phyloP scores from a whole-genome alignment of 2,329 filamentous ascomycete species.

The Fonsecaea erecta region DNA sequence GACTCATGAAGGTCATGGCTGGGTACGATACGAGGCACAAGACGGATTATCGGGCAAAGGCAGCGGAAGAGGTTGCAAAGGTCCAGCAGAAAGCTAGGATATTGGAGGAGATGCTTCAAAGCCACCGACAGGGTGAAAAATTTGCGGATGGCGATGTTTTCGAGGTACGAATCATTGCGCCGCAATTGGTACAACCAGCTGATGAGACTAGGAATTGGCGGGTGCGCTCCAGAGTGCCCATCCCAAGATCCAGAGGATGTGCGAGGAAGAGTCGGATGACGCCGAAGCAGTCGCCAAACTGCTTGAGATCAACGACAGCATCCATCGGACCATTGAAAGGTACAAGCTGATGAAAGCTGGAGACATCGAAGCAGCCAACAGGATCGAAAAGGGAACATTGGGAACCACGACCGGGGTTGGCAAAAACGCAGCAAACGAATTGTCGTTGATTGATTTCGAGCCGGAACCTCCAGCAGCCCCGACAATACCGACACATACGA shows the following conservation, averaged over 20 bases:
- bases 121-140: conserved; percentile 78
- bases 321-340: conserved; percentile 92
- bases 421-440: conserved; percentile 72
- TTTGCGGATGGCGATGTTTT: conserved; percentile 73
- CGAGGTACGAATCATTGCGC: conserved; percentile 55
- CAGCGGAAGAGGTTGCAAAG: conserved; percentile 89
- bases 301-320: conserved; percentile 97
- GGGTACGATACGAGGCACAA: conserved; percentile 94
- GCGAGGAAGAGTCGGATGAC: conserved; percentile 96
- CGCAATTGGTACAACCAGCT: conserved; percentile 14
- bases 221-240: conserved; percentile 89
- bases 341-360: conserved; percentile 97
- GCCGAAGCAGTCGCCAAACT: conserved; percentile 93
- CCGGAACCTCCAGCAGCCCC: conserved; percentile 54
- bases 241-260: conserved; percentile 99
- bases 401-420: conserved; percentile 68
- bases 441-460: conserved; percentile 91
- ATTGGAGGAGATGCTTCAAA: conserved; percentile 88
- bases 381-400: conserved; percentile 80
- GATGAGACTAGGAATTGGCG: conserved; percentile 71
- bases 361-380: conserved; percentile 80
- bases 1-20: conserved; percentile 99
- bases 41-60: conserved; percentile 96
- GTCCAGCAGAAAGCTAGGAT: conserved; percentile 94
- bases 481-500: conserved; percentile 42